A percentile compares a stretch with the other conserved stretches of the same genome.
phyloP scores from a whole-genome alignment of 257 asterid species.

The Jacaranda mimosifolia region DNA sequence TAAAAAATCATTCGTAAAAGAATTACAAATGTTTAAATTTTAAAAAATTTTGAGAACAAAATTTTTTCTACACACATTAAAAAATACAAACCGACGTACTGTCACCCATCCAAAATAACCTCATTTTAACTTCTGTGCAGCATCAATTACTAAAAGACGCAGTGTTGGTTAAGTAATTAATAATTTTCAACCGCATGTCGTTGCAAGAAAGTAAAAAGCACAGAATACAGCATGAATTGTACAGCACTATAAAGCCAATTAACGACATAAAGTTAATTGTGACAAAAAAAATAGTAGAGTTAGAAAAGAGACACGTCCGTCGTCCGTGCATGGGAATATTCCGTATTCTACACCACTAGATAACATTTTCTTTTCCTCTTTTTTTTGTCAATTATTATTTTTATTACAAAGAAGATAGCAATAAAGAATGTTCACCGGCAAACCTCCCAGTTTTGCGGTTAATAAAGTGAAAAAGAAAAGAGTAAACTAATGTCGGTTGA shows the following conservation, averaged over 20 bases:
- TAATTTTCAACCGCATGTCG: background rate
- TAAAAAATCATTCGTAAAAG: too few species aligned
- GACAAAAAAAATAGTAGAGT: background rate
- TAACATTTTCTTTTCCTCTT: background rate
- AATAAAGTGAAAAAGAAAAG: background rate
- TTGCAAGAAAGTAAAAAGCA: background rate
- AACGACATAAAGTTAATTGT: background rate
- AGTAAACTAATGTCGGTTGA: background rate
- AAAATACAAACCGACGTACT: too few species aligned
- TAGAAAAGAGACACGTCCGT: background rate
- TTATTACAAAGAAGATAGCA: background rate
- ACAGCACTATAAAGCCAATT: background rate
- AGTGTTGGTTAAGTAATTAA: too few species aligned
- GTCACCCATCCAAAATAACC: too few species aligned
- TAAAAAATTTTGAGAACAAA: too few species aligned
- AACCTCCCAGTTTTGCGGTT: background rate
- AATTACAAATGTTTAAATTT: too few species aligned
- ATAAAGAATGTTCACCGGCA: conserved; percentile 6
- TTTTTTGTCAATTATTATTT: background rate
- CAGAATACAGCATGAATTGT: background rate
- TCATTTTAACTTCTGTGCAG: too few species aligned
- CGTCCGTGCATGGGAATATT: conserved; percentile 29
- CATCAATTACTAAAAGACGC: too few species aligned
- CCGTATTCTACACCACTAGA: background rate
- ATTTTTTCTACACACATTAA: too few species aligned